phyloP scores from a whole-genome alignment of 2,329 filamentous ascomycete species.

The Leptosphaerulina australis region DNA sequence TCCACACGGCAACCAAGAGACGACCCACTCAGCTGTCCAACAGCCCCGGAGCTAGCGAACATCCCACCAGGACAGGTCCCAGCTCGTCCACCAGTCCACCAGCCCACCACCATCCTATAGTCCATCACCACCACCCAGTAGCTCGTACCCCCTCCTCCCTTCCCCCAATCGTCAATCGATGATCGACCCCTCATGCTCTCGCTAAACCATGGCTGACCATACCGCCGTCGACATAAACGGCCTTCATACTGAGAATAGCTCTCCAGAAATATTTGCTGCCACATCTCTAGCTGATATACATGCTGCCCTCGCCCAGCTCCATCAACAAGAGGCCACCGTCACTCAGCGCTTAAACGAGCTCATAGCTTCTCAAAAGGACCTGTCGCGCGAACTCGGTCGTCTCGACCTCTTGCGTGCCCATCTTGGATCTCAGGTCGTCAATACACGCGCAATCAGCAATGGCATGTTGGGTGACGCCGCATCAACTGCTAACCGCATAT shows the following conservation, averaged over 20 bases:
- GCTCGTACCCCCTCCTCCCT: neutral
- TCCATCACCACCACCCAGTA: too few relatives aligned
- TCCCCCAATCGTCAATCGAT: neutral
- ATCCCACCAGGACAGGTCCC: too few relatives aligned
- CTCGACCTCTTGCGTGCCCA: conserved; percentile 89
- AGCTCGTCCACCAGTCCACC: too few relatives aligned
- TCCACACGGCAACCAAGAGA: conserved; percentile 23
- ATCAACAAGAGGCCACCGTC: conserved; percentile 75
- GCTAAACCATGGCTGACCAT: conserved; percentile 3
- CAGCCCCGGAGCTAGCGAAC: too few relatives aligned
- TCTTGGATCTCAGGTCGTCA: conserved; percentile 83
- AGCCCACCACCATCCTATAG: too few relatives aligned
- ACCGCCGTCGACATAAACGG: conserved; percentile 23
- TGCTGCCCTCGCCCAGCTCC: conserved; percentile 74
- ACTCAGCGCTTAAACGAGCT: conserved; percentile 76
- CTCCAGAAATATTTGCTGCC: conserved; percentile 63
- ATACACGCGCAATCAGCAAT: conserved; percentile 82
- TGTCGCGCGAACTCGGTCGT: conserved; percentile 83
- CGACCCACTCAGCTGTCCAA: conserved; percentile 1
- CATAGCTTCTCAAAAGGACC: conserved; percentile 80
- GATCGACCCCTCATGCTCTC: conserved; percentile 8
- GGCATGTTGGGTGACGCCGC: conserved; percentile 89
- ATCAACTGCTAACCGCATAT: conserved; percentile 82
- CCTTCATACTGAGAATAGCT: too few relatives aligned
- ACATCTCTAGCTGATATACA: conserved; percentile 79